Conservation (phyloP, 2,329 filamentous ascomycete species). For the Xenoacremonium recifei region DNA sequence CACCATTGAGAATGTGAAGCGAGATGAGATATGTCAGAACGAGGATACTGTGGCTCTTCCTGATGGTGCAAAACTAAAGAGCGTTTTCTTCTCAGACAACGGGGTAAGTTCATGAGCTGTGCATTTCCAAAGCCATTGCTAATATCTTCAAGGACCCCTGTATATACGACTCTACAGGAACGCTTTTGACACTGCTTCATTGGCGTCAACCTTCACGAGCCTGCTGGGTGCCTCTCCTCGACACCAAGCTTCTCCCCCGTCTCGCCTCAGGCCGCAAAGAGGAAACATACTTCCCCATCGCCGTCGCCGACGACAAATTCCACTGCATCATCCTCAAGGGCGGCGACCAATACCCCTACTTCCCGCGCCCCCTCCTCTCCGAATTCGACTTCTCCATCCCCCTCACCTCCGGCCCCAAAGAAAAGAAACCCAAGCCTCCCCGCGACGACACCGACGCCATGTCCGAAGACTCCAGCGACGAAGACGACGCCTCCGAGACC, state of each 20-base stretch:
- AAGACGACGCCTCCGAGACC: constrained; percentile 46
- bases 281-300: constrained; percentile 93
- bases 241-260: constrained; percentile 81
- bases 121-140: background rate
- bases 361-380: constrained; percentile 81
- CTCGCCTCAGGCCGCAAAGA: constrained; percentile 81
- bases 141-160: constrained; percentile 70
- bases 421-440: constrained; percentile 31
- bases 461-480: constrained; percentile 33
- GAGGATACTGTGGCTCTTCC: constrained; percentile 88
- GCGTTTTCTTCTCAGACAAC: constrained; percentile 86
- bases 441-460: constrained; percentile 35
- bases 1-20: constrained; percentile 91
- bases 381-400: constrained; percentile 94
- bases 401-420: constrained; percentile 54
- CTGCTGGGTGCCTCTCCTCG: constrained; percentile 87
- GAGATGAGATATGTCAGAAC: constrained; percentile 90
- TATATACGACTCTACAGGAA: constrained; percentile 91
- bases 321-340: constrained; percentile 99
- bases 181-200: constrained; percentile 82
- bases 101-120: constrained; percentile 58
- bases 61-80: constrained; percentile 69
- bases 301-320: constrained; percentile 86
- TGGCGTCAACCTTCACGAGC: constrained; percentile 87
- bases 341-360: constrained; percentile 88